Evolutionary conservation across 768 basidiomycete genomes (phyloP).

Genomic region (Pulveroboletus sp.): DNA sequence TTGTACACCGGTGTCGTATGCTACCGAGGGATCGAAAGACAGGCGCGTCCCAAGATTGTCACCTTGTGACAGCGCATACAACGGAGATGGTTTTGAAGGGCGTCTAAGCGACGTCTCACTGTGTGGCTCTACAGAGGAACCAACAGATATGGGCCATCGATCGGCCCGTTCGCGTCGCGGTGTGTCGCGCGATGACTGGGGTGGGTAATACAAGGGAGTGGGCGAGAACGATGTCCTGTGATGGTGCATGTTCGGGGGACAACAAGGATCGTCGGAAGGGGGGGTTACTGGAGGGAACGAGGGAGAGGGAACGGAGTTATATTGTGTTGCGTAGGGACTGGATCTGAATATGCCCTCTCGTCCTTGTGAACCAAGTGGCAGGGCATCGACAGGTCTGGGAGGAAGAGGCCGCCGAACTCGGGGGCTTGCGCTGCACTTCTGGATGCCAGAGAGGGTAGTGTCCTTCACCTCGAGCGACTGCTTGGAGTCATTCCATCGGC

Average conservation of each 20-base stretch:
- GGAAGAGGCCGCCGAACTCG: conserved; percentile 27
- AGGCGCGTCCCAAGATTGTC: conserved; percentile 15
- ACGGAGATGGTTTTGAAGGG: conserved; percentile 9
- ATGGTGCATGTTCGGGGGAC: conserved; percentile 25
- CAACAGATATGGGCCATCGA: conserved; percentile 5
- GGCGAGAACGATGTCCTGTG: conserved; percentile 18
- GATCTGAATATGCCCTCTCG: not conserved
- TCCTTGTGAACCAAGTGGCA: not conserved
- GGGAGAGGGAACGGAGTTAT: conserved; percentile 30
- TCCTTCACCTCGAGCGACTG: conserved; percentile 3
- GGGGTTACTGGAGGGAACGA: conserved; percentile 33
- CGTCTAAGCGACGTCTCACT: conserved; percentile 20
- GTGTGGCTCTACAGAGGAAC: conserved; percentile 2
- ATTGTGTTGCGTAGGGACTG: not conserved
- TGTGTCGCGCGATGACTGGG: conserved; percentile 21
- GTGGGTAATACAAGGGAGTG: conserved; percentile 22
- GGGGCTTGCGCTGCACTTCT: conserved; percentile 1
- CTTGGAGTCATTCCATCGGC: conserved; percentile 16
- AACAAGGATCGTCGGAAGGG: conserved; percentile 36
- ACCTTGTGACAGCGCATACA: conserved; percentile 3
- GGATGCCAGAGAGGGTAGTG: not conserved
- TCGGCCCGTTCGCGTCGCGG: conserved; percentile 10
- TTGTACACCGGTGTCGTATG: conserved; percentile 38
- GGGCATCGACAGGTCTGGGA: conserved; percentile 13
- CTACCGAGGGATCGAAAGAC: conserved; percentile 46